Evolutionary conservation across 1,139 yeast species (phyloP), one percentile per base, ranked within the genome.

Genomic region (Kurtzmaniella quercitrusa): DNA sequence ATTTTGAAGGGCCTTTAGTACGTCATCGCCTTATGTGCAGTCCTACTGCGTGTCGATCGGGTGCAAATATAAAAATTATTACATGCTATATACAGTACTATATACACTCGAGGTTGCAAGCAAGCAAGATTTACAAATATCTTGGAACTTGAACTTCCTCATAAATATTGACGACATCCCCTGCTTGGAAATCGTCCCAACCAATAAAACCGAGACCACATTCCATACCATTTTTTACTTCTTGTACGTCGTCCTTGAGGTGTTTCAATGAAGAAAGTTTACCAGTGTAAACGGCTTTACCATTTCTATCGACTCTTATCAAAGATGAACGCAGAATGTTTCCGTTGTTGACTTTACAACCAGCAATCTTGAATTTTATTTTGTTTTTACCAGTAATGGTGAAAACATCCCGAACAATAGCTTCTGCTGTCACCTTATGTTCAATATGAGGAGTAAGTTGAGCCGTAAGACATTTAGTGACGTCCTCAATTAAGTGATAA

Each of bases 401-500:
- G 63, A 93, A 91, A 2, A 88, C 73, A 44, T 84, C 87, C 53
- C 82, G 80, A 38, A 93, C 68, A 7, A 78, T 81, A 0, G 83
- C 85, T 45, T 93, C 88, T 3, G 93, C 87, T 21, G 78, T 52
- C 1, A 80, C 78, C 57, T 84, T 85, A 30, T 77, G 71, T 51
- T 88, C 93, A 46, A 77, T 76, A 15, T 77, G 76, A 2, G 95
- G 94, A 41, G 78, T 73, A 53, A 94, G 68, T 44, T 76, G 71
- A 2, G 75, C 63, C 3, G 85, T 77, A 39, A 93, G 69, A 17
- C 74, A 79, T 8, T 74, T 76, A 1, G 91, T 80, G 3, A 93
- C 95, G 41, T 84, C 86, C 54, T 93, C 97, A 45, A 93, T 82
- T 50, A 94, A 73, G 52, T 91, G 83, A 60, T 93, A 93, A 46